phyloP scores from a whole-genome alignment of 306 rosid genomes.

The Mimosa bimucronata region DNA sequence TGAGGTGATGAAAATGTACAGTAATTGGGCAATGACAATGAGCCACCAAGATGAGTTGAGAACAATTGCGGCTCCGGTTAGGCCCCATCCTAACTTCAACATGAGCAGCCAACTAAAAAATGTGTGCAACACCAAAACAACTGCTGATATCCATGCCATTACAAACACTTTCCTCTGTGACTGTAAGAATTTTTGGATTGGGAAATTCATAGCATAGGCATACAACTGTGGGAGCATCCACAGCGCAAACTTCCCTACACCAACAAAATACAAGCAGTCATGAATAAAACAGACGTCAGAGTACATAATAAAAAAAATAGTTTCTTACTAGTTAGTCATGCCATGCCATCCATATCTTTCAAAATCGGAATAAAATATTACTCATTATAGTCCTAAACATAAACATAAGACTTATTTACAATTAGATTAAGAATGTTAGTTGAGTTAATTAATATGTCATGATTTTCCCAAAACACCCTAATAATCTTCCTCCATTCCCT shows the following conservation, averaged over 20 bases:
- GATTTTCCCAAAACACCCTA: too few species aligned
- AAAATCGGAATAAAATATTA: not conserved
- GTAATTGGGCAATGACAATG: slow-evolving; percentile 47
- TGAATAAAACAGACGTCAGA: not conserved
- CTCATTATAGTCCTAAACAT: too few species aligned
- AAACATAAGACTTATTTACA: too few species aligned
- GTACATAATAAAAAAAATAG: not conserved
- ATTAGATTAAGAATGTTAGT: too few species aligned
- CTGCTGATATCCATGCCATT: slow-evolving; percentile 56
- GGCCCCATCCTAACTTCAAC: slow-evolving; percentile 62
- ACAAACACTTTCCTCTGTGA: slow-evolving; percentile 70
- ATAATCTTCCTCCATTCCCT: too few species aligned
- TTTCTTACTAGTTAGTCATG: not conserved
- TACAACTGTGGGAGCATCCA: slow-evolving; percentile 81
- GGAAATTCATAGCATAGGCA: slow-evolving; percentile 74
- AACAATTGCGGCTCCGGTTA: slow-evolving; percentile 66
- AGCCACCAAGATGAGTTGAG: slow-evolving; percentile 78
- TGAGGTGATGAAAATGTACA: slow-evolving; percentile 63
- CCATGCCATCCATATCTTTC: not conserved
- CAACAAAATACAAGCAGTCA: not conserved
- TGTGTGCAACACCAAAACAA: slow-evolving; percentile 51
- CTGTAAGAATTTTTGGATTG: slow-evolving; percentile 76
- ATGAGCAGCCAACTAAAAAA: slow-evolving; percentile 70
- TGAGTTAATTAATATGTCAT: too few species aligned
- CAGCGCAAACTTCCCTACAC: slow-evolving; percentile 62